Conservation (phyloP, 306 rosid genomes). For the Vicia sativa region DNA sequence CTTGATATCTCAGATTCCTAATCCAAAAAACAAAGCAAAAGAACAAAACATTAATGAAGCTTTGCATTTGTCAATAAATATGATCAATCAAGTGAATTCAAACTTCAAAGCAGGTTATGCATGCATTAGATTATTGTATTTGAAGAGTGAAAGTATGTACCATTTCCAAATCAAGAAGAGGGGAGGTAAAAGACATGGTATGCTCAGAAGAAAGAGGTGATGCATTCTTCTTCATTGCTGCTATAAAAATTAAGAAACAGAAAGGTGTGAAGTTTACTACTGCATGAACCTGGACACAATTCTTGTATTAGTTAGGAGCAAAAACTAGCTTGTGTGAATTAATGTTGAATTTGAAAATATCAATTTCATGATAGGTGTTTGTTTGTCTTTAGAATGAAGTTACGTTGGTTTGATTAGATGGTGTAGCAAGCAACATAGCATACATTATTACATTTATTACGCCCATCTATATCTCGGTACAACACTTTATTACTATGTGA, state of each 20-base stretch:
- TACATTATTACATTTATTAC: not conserved
- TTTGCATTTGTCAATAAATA: no score
- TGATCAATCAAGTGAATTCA: no score
- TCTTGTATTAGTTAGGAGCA: not conserved
- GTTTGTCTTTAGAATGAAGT: not conserved
- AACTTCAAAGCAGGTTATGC: no score
- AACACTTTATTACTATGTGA: not conserved
- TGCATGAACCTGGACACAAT: constrained; percentile 3
- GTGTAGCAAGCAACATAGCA: not conserved
- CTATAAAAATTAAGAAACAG: not conserved
- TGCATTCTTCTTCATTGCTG: constrained; percentile 50
- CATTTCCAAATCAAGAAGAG: constrained; percentile 93
- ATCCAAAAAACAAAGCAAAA: constrained; percentile 14
- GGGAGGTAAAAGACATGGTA: constrained; percentile 64
- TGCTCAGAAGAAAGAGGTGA: constrained; percentile 64
- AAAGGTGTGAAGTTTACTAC: not conserved
- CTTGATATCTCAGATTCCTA: constrained; percentile 76
- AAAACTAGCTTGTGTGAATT: not conserved
- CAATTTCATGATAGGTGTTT: not conserved
- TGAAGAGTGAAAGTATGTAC: constrained; percentile 36
- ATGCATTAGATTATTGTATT: not conserved
- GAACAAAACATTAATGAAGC: not conserved
- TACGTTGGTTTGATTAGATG: not conserved
- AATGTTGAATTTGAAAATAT: not conserved
- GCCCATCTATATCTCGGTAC: not conserved